Evolutionary conservation across 768 basidiomycete genomes (phyloP), one percentile per base, ranked within the genome.

Genomic region (Auricularia sp.): DNA sequence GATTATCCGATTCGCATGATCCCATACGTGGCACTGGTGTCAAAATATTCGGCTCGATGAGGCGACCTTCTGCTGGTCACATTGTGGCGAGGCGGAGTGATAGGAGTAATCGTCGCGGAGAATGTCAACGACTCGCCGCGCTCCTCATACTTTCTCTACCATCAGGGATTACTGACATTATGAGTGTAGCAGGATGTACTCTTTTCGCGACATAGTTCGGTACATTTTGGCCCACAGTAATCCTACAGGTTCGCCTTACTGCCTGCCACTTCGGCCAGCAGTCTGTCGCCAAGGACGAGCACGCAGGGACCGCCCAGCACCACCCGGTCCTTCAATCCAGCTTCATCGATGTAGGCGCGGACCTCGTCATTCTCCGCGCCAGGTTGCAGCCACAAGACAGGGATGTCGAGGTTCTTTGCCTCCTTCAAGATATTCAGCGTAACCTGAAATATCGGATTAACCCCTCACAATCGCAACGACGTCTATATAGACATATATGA

Each of bases 341-440:
- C 85, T 65, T 85, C 82, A 47, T 83, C 80, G 72, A 94, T 85
- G 69, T 82, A 94, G 16, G 78, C 70, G 16, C 79, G 74, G 59
- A 94, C 90, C 2, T 75, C 75, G 16, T 78, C 80, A 69, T 92
- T 87, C 68, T 88, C 86, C 6, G 92, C 90, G 24, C 92, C 92
- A 6, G 94, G 94, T 73, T 96, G 94, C 36, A 95, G 82, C 94
- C 94, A 96, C 54, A 94, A 79, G 3, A 86, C 81, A 4, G 86
- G 88, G n/a, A 91, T 74, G n/a, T 75, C 74, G n/a, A 85, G 81
- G n/a, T 80, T 79, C 73, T 86, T 86, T 7, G 87, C 88, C 65
- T 85, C 80, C 72, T 87, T 77, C 69, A 93, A 75, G 63, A 92
- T 68, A 29, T 76, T 77, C 58, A 92, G 81, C 10, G 91, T 93